These are phyloP conservation scores for Cutaneotrichosporon sp. DNA, from an alignment of 1,284 basidiomycete species.

Conservation along the genomic window DNA sequence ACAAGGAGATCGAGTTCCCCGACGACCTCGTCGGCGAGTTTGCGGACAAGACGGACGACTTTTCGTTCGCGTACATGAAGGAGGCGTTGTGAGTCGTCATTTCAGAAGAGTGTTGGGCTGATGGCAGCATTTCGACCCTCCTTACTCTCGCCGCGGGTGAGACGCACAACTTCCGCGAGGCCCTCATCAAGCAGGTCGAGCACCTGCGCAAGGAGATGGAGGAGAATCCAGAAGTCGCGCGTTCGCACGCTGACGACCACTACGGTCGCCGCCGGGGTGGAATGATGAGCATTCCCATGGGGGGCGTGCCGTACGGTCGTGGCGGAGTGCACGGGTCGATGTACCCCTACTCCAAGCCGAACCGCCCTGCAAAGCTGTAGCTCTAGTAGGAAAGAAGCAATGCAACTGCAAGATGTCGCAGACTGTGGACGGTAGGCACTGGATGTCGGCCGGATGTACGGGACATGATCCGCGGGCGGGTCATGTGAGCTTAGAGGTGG, in stretches of 20 bases:
- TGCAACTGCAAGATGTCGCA: background rate
- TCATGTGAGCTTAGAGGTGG: too few species aligned
- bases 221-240: background rate
- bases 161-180: slow-evolving; percentile 54
- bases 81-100: slow-evolving; percentile 69
- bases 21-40: slow-evolving; percentile 64
- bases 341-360: too few species aligned
- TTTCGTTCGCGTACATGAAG: slow-evolving; percentile 80
- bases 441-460: too few species aligned
- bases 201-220: slow-evolving; percentile 53
- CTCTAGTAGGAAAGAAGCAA: background rate
- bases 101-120: background rate
- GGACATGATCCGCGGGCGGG: too few species aligned
- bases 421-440: background rate
- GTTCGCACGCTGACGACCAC: background rate
- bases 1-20: slow-evolving; percentile 65
- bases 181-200: slow-evolving; percentile 63
- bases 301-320: too few species aligned
- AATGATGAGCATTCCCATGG: too few species aligned
- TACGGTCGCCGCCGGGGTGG: too few species aligned
- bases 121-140: slow-evolving; percentile 39
- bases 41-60: slow-evolving; percentile 63
- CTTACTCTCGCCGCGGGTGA: slow-evolving; percentile 34
- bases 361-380: background rate
- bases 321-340: too few species aligned